Evolutionary conservation across 805 yeast genomes (phyloP).

Genomic region (Kazachstania bromeliacearum): DNA sequence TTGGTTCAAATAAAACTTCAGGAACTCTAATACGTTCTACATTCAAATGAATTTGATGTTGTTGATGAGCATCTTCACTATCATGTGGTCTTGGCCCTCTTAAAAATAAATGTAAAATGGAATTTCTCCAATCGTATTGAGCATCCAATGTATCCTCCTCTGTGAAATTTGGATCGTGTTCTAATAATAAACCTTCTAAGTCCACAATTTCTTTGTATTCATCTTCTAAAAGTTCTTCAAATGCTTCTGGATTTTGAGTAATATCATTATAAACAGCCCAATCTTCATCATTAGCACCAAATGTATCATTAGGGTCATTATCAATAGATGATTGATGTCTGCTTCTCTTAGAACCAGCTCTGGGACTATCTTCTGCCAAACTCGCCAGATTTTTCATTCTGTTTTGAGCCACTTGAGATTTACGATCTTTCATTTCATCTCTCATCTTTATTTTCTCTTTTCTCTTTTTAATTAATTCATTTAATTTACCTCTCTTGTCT

Average conservation of each 20-base stretch:
- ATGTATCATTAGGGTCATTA: slow-evolving; percentile 86
- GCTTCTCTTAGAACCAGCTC: slow-evolving; percentile 36
- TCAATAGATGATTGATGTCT: slow-evolving; percentile 63
- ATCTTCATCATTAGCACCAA: slow-evolving; percentile 93
- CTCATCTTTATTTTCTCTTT: slow-evolving; percentile 62
- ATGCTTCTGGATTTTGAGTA: slow-evolving; percentile 52
- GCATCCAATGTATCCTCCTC: slow-evolving; percentile 77
- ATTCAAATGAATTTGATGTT: slow-evolving; percentile 84
- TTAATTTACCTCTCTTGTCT: slow-evolving; percentile 54
- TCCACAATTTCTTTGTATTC: slow-evolving; percentile 50
- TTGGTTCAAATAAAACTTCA: slow-evolving; percentile 85
- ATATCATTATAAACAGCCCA: slow-evolving; percentile 88
- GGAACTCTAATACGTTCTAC: slow-evolving; percentile 88
- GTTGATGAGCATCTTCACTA: slow-evolving; percentile 72
- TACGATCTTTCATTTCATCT: slow-evolving; percentile 76
- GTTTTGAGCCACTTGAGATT: slow-evolving; percentile 83
- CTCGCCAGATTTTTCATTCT: slow-evolving; percentile 88
- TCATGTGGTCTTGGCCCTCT: slow-evolving; percentile 87
- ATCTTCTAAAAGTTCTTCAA: slow-evolving; percentile 68
- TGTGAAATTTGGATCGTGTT: slow-evolving; percentile 77
- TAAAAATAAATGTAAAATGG: slow-evolving; percentile 69
- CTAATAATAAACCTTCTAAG: slow-evolving; percentile 67
- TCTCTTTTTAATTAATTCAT: slow-evolving; percentile 46
- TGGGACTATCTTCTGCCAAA: slow-evolving; percentile 60
- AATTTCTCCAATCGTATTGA: slow-evolving; percentile 76